Base-by-base conservation (phyloP, 768 basidiomycete genomes). In the Tremella yokohamensis region DNA sequence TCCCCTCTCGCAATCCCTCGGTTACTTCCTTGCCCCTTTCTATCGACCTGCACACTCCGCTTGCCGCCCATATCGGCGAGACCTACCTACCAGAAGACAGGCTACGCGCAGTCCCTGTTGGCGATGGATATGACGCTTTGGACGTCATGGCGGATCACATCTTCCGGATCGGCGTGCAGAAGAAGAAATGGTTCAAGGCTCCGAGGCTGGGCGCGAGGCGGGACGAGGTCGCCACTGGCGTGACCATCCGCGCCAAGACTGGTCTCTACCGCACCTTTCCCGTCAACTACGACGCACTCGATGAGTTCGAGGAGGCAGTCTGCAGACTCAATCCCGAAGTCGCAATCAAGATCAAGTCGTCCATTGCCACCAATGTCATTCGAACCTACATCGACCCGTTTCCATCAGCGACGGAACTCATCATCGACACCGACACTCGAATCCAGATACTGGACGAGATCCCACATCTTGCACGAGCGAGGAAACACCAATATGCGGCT, bases 401-500 rank as follows among this genome's bases (percentile, higher is more conserved):
- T 1, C 63, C 68, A 8, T 58, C 53, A n/a, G 62, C 69, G 63
- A 63, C 63, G 19, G 75, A 75, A 49, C 62, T 77, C 22, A 58
- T 70, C 29, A 82, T 93, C 62, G 87, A 89, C 76, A 73, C 75
- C 52, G 84, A 90, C 70, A 92, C 88, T 11, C 86, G 88, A 59
- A 90, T 92, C 51, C 90, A 91, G 74, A 83, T 92, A 60, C 73
- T 91, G 51, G 87, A 90, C 67, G 84, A 85, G 18, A 86, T 92
- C 80, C 78, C 84, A 57, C 79, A 83, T 70, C 84, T 91, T 39
- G 86, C 87, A 2, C 81, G 84, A 49, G 78, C 89, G 2, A 87
- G 92, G 72, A 91, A 91, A 78, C 89, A 92, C 68, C 90, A 92
- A 67, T 90, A 87, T 52, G 90, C 85, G 15, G 89, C 90, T 0